Base-by-base conservation (phyloP, 1,139 yeast species). In the Geotrichum fermentans region DNA sequence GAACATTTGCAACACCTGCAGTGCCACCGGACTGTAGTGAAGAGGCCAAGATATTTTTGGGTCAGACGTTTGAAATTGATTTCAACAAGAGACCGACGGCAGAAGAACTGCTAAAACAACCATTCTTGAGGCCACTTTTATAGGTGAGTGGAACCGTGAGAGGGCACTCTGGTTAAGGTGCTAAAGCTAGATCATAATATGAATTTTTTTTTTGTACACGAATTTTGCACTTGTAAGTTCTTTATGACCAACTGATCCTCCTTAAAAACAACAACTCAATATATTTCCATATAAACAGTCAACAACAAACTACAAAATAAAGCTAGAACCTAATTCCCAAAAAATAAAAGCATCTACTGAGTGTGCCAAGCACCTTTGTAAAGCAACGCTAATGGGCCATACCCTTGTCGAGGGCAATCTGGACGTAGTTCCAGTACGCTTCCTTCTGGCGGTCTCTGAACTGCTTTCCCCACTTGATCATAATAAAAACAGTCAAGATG, bases 41-140 rank as follows among this genome's bases (percentile, higher is more conserved):
- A 8, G 87, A 78, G 42, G 94, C 89, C 5, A 75, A 71, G 57
- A 82, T 78, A 41, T 88, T 89, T 61, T 68, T 89, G 55, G 61
- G 63, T n/a, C 71, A 77, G 63, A 77, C 95, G 0, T 87, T 89
- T 65, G 90, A 83, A 56, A 63, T 85, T 35, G 94, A 89, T 60
- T 82, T 80, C 62, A 74, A 76, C 41, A 75, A 77, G 60, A 72
- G 97, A 55, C 89, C 95, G 0, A 73, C 80, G 52, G 95, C 96
- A 1, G 70, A 77, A 4, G 87, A 81, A 44, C 65, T 89, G 54
- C 68, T 89, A 52, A 71, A 75, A 26, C 90, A 85, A 55, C 69
- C 75, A 29, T 85, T 63, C 52, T 33, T 52, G 29, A 47, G 41
- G 32, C 46, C 43, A 10, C 22, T 45, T 14, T 20, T 49, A 21